Conservation (phyloP, 495 filamentous ascomycete species). For the Pyrenopolyporus hunteri region DNA sequence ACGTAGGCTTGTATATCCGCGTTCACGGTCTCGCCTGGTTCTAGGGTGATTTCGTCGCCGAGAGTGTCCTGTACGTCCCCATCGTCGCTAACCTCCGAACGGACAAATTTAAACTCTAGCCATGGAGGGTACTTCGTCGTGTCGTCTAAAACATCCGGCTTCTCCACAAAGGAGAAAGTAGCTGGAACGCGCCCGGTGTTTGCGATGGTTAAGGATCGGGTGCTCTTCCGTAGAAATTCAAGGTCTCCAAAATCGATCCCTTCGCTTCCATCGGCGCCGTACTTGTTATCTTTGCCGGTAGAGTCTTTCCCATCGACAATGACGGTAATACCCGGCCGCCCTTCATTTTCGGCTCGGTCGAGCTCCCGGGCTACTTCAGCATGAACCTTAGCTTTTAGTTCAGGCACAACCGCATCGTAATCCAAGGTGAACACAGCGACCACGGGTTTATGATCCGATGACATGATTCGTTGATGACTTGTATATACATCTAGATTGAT, state of each 20-base stretch:
- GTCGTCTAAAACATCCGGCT: slow-evolving; percentile 58
- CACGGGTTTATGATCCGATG: slow-evolving; percentile 96
- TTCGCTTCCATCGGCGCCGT: slow-evolving; percentile 46
- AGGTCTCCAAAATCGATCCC: slow-evolving; percentile 79
- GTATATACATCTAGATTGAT: slow-evolving; percentile 76
- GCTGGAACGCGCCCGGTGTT: slow-evolving; percentile 86
- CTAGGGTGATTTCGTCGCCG: slow-evolving; percentile 47
- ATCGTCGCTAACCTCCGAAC: slow-evolving; percentile 27
- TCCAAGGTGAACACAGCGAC: slow-evolving; percentile 77
- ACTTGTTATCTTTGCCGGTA: slow-evolving; percentile 15
- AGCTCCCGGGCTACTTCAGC: slow-evolving; percentile 86
- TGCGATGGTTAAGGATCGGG: slow-evolving; percentile 76
- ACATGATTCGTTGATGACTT: slow-evolving; percentile 84
- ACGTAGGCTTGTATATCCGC: slow-evolving; percentile 70
- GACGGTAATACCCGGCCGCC: slow-evolving; percentile 80
- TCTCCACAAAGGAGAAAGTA: slow-evolving; percentile 74
- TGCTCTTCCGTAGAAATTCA: slow-evolving; percentile 67
- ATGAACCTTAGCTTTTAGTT: slow-evolving; percentile 81
- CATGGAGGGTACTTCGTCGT: slow-evolving; percentile 57
- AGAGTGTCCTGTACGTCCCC: slow-evolving; percentile 27
- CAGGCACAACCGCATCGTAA: slow-evolving; percentile 83
- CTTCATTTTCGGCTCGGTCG: slow-evolving; percentile 92
- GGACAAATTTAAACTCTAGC: slow-evolving; percentile 69
- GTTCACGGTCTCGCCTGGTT: slow-evolving; percentile 80
- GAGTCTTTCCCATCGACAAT: slow-evolving; percentile 67